Base-by-base conservation (phyloP, 73 alveolate genomes). In the Uronychia setigera region DNA sequence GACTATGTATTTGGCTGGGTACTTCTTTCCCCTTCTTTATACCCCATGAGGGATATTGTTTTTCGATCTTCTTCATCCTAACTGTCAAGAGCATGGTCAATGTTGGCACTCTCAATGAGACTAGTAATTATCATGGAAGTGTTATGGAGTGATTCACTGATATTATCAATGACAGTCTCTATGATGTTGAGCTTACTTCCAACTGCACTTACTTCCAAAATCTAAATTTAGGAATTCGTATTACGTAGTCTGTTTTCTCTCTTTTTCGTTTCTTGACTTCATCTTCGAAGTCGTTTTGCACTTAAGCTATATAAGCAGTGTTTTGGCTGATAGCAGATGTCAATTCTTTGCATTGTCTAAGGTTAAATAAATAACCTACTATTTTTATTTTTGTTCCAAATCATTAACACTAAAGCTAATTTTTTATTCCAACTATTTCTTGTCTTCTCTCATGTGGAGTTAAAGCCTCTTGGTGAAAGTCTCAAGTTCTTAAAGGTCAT, bases 11-110 rank as follows among this genome's bases (percentile, higher is more conserved):
- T 46, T 19, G 67, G n/a, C n/a, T n/a, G n/a, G n/a, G n/a, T 78
- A 14, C 19, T n/a, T 26, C 74, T 13, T 31, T 78, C 35, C 19
- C 80, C 35, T 78, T 78, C 84, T 27, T 78, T 78, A 78, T 28
- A 28, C 74, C 84, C 84, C 58, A 78, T 0, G 31, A 78, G 35
- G 31, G 84, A 78, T 11, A 78, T 78, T n/a, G 84, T 27, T 31
- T 78, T 34, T 0, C 84, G n/a, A 0, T 78, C 84, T 32, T 33
- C 30, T 31, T 78, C 84, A 30, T 78, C 84, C 58, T 78, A 57
- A 30, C n/a, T 29, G 60, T 28, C 74, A 29, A 78, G 31, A 78
- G 84, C 67, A 46, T 46, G 67, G 67, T 46, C 19, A 19, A 46
- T 46, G 67, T 46, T 46, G n/a, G 67, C 67, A 46, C 67, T 46